phyloP scores from a whole-genome alignment of 257 asterid species.

The Verbascum thapsus region DNA sequence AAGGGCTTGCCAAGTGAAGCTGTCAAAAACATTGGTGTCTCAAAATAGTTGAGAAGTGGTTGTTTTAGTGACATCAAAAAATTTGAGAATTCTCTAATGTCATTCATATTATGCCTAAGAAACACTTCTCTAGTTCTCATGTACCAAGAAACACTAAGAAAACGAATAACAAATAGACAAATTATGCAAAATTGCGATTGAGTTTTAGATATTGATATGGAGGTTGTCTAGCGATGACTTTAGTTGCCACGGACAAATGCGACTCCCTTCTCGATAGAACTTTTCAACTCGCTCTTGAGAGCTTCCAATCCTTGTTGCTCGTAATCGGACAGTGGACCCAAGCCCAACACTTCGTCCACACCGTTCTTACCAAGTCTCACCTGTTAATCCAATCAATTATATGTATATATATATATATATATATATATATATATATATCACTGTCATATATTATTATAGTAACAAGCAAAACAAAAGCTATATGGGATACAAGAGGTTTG shows the following conservation, averaged over 20 bases:
- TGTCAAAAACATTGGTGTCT: too few species aligned
- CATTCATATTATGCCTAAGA: constrained; percentile 1
- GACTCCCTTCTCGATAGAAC: constrained; percentile 79
- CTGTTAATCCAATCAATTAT: constrained; percentile 35
- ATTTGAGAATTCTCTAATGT: constrained; percentile 21
- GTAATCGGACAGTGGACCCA: constrained; percentile 58
- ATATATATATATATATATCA: too few species aligned
- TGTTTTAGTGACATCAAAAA: too few species aligned
- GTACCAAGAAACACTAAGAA: constrained; percentile 4
- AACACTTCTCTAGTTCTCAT: not conserved
- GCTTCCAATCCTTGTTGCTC: constrained; percentile 82
- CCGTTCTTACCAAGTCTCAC: constrained; percentile 84
- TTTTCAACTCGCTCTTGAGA: constrained; percentile 57
- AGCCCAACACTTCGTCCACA: constrained; percentile 72
- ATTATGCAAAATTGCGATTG: constrained; percentile 34
- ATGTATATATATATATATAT: too few species aligned
- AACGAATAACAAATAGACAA: constrained; percentile 15
- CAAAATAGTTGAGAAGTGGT: too few species aligned
- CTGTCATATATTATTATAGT: too few species aligned
- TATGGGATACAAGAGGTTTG: too few species aligned
- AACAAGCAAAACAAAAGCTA: too few species aligned
- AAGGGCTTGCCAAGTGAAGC: too few species aligned
- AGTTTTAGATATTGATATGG: constrained; percentile 3
- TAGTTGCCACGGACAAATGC: constrained; percentile 52
- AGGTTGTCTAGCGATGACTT: constrained; percentile 16